Percentiles rank a stretch among this genome's conserved stretches.
These are phyloP conservation scores for Podochytrium sp. DNA, from an alignment of 192 early-diverging fungal species.

Conservation along the genomic window DNA sequence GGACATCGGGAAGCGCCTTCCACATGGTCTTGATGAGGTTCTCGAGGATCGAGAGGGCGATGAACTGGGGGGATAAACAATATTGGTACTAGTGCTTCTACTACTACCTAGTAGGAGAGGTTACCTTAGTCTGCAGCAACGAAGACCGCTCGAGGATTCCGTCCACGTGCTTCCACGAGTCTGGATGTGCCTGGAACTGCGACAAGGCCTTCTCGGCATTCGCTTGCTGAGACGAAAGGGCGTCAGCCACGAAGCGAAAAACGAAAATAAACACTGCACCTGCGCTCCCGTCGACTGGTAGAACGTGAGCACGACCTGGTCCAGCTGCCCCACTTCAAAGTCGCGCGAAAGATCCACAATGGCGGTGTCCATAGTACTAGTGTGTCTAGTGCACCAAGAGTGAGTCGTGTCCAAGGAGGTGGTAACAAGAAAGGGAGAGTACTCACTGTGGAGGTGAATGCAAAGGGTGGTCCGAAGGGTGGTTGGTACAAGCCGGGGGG, in stretches of 20 bases:
- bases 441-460: too few relatives aligned
- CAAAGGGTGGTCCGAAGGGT: too few relatives aligned
- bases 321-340: constrained; percentile 84
- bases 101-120: neutral
- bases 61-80: constrained; percentile 61
- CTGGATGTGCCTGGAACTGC: constrained; percentile 93
- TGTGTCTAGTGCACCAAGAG: too few relatives aligned
- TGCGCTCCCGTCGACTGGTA: constrained; percentile 69
- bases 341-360: constrained; percentile 90
- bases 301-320: constrained; percentile 86
- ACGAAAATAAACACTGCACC: constrained; percentile 46
- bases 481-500: too few relatives aligned
- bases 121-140: constrained; percentile 84
- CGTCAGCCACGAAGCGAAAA: neutral
- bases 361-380: constrained; percentile 50
- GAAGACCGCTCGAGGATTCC: constrained; percentile 84
- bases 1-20: constrained; percentile 88
- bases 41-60: constrained; percentile 93
- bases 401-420: too few relatives aligned
- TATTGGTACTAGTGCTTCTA: neutral
- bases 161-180: constrained; percentile 95
- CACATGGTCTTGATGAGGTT: constrained; percentile 95
- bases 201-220: constrained; percentile 85
- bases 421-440: too few relatives aligned
- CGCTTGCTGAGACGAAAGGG: constrained; percentile 67